A percentile compares a stretch with the other conserved stretches of the same genome.
Conservation (phyloP, 768 basidiomycete genomes). For the Gymnopilus junonius region DNA sequence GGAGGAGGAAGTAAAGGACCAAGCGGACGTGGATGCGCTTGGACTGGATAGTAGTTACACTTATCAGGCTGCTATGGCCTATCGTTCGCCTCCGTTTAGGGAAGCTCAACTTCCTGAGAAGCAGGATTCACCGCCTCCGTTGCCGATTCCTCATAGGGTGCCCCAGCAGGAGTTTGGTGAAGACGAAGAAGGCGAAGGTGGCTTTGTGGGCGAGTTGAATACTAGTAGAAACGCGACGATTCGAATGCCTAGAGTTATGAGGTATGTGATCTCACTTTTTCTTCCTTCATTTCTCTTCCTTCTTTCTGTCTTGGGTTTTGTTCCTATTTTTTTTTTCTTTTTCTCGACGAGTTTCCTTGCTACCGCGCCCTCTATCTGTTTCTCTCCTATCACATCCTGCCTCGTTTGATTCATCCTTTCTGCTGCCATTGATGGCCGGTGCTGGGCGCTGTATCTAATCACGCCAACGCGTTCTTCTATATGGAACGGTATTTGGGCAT, state of each 20-base stretch:
- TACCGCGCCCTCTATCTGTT: background rate
- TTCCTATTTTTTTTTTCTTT: background rate
- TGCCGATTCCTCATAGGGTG: slow-evolving; percentile 28
- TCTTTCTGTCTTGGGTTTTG: background rate
- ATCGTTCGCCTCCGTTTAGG: slow-evolving; percentile 34
- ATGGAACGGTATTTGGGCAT: background rate
- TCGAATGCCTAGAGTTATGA: background rate
- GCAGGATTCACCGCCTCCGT: slow-evolving; percentile 23
- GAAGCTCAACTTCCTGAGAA: slow-evolving; percentile 26
- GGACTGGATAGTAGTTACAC: background rate
- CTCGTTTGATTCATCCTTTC: background rate
- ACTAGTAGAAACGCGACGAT: background rate
- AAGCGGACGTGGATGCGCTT: background rate
- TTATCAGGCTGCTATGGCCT: background rate
- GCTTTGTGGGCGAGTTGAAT: background rate
- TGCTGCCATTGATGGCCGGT: background rate
- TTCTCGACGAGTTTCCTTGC: background rate
- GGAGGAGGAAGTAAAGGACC: background rate
- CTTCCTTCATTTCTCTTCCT: background rate
- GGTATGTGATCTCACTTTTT: background rate
- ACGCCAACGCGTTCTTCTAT: background rate
- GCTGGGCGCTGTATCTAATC: no score
- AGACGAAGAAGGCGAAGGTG: background rate
- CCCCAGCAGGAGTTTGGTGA: background rate
- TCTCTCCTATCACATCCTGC: background rate